Evolutionary conservation across 176 grass and related monocot genomes (phyloP), one percentile per base, ranked within the genome.

Genomic region (Areca catechu): DNA sequence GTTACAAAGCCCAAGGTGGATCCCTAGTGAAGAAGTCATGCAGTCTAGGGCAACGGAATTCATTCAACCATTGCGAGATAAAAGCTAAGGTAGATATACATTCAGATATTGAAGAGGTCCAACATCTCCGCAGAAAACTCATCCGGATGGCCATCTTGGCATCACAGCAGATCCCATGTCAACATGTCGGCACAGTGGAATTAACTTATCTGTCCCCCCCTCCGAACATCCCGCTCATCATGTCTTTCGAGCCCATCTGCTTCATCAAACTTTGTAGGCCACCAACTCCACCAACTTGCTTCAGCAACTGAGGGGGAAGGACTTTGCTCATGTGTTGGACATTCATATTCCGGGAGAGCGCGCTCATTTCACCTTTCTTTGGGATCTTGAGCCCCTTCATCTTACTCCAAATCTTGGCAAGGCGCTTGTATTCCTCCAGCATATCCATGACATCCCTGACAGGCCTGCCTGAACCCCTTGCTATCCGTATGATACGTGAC

Each of bases 331-430:
- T 88, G 22, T 98, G 87, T 24, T 88, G 81, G 57, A 53, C 81
- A 54, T 92, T 92, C 81, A 82, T 88, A 37, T 74, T 83, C 24
- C 90, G 82, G 9, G 83, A 74, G 53, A 84, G 22, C 16, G 86
- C 68, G 34, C 77, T 90, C 86, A 96, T 90, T 18, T 96, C 80
- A 20, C 87, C 83, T 69, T 97, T 97, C 75, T 91, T 89, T 15
- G 81, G 78, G 53, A 89, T 78, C 58, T 88, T 90, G 30, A 96
- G 67, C 15, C 90, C 85, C 68, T 90, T 96, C 86, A 90, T 85
- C 81, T 92, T 92, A 62, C 81, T 56, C 87, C 93, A 92, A 10
- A 89, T 82, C 60, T 92, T 97, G 24, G 93, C 93, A 24, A 97
- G 84, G 27, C 87, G 83, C 49, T 97, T 97, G 72, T 98, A 85